Percentiles rank a stretch among this genome's conserved stretches.
These are phyloP conservation scores for Penicillium goetzii DNA, from an alignment of 495 filamentous ascomycete species.

Conservation along the genomic window DNA sequence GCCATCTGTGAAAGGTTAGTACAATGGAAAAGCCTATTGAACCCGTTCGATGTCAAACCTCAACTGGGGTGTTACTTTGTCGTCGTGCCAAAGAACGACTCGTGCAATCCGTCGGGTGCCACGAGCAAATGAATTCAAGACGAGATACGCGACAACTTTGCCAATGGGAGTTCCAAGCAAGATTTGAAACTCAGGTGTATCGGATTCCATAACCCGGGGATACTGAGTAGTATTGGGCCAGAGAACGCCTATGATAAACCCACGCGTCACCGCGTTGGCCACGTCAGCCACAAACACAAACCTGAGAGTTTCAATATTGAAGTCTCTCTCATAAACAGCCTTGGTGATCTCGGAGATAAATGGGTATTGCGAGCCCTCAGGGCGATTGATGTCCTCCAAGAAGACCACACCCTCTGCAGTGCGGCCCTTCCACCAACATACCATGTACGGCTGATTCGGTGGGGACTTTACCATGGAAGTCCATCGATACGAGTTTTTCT, in stretches of 20 bases:
- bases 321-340: constrained; percentile 5
- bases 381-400: not conserved
- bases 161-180: constrained; percentile 10
- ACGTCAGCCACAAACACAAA: not conserved
- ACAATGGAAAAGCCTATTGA: not conserved
- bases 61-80: not conserved
- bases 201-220: not conserved
- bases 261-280: not conserved
- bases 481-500: not conserved
- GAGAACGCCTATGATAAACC: not conserved
- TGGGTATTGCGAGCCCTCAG: not conserved
- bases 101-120: constrained; percentile 12
- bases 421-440: constrained; percentile 8
- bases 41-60: constrained; percentile 13
- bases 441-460: not conserved
- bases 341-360: constrained; percentile 4
- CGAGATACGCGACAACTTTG: constrained; percentile 6
- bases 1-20: not conserved
- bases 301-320: not conserved
- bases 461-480: not conserved
- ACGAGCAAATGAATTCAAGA: constrained; percentile 11
- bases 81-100: not conserved
- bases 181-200: constrained; percentile 10
- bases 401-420: constrained; percentile 1
- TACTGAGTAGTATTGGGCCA: not conserved